These are phyloP conservation scores for Xylariaceae sp. DNA, from an alignment of 2,329 filamentous ascomycete species.

Conservation along the genomic window DNA sequence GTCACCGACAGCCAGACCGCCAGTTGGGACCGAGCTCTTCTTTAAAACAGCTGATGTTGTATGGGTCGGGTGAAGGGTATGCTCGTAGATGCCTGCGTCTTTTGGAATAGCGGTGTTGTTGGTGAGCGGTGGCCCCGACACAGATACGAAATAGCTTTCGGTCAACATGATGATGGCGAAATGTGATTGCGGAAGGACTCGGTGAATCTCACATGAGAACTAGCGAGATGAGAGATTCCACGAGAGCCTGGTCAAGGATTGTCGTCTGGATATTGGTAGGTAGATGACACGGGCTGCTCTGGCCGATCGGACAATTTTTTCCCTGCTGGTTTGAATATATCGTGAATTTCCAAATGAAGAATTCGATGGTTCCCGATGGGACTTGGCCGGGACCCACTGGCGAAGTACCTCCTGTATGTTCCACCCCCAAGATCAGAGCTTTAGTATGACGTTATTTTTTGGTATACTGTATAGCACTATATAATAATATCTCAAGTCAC, in stretches of 20 bases:
- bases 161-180: slow-evolving; percentile 47
- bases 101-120: slow-evolving; percentile 65
- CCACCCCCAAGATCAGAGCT: not conserved
- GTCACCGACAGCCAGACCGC: slow-evolving; percentile 75
- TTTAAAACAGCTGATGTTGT: slow-evolving; percentile 80
- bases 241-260: too few relatives aligned
- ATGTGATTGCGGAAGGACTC: not conserved
- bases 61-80: slow-evolving; percentile 75
- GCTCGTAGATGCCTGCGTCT: slow-evolving; percentile 84
- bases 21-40: slow-evolving; percentile 79
- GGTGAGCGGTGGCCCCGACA: slow-evolving; percentile 55
- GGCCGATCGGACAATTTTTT: too few relatives aligned
- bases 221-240: too few relatives aligned
- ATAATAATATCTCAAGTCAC: too few relatives aligned
- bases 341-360: slow-evolving; percentile 3
- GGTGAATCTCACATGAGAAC: not conserved
- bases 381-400: not conserved
- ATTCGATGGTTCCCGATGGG: slow-evolving; percentile 9
- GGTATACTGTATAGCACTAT: too few relatives aligned
- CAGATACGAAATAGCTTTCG: slow-evolving; percentile 59
- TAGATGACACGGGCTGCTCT: too few relatives aligned
- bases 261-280: too few relatives aligned
- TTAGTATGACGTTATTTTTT: not conserved
- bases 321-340: not conserved
- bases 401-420: not conserved